Base-by-base conservation (phyloP, 352 stramenopile species). In the Globisporangium splendens region DNA sequence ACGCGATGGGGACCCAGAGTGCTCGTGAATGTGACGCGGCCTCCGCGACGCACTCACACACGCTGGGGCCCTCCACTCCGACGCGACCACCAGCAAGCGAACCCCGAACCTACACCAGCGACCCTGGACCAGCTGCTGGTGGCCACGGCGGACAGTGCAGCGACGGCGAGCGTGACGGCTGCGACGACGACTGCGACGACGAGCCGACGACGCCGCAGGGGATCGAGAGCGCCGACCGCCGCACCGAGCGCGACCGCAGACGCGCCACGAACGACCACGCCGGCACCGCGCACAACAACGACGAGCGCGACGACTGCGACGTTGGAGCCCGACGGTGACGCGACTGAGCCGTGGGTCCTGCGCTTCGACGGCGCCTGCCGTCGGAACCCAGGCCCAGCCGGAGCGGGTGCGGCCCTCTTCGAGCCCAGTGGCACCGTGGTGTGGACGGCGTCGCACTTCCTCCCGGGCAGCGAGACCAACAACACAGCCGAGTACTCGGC, bases 401-500 rank as follows among this genome's bases (percentile, higher is more conserved):
- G 61, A 17, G 47, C 50, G 12, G 68, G 62, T 35, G 58, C 48
- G 46, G 50, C 31, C n/a, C 48, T 50, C 44, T 66, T 62, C 54
- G n/a, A 46, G 44, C 38, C 50, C 20, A 28, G 31, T 20, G 18
- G 42, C 46, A 15, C 46, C 10, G 2, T 18, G 46, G 33, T 47
- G 6, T 60, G 54, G 54, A 60, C 54, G 4, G 31, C 15, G 24
- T 56, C 50, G 17, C 13, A 21, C 0, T 54, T 58, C 22, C 46
- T 54, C 24, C 50, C 46, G 31, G 55, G 31, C 41, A 24, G 2
- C 0, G 42, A 61, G 15, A 75, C 63, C 0, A 75, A 75, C 48
- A 75, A 72, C 48, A 71, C 62, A 0, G 57, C 63, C 8, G 67
- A 74, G 33, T 74, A 69, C 56, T 56, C 48, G 10, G 59, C 55